These are phyloP conservation scores for Lophiostoma macrostomum DNA, from an alignment of 495 filamentous ascomycete species.

Conservation along the genomic window DNA sequence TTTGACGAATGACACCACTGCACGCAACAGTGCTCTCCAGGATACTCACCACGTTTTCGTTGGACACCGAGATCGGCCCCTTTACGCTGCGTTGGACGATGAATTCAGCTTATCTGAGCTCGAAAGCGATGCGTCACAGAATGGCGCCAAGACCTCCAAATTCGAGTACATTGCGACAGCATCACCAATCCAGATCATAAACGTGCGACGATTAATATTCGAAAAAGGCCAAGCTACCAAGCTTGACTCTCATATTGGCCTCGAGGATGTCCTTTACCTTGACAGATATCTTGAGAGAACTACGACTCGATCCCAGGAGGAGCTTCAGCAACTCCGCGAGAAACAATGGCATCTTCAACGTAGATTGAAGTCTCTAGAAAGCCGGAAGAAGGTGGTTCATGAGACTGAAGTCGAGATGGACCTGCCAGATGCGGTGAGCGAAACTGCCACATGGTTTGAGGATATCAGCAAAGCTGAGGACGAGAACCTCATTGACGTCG, in stretches of 20 bases:
- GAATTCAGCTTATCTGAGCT: conserved; percentile 76
- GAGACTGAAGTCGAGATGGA: conserved; percentile 19
- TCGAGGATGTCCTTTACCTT: conserved; percentile 76
- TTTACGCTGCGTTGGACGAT: conserved; percentile 80
- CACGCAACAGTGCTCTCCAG: conserved; percentile 11
- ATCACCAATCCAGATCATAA: conserved; percentile 83
- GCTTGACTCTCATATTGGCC: conserved; percentile 69
- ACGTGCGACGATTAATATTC: conserved; percentile 76
- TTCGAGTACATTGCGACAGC: conserved; percentile 72
- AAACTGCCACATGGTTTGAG: conserved; percentile 26
- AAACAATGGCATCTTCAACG: conserved; percentile 73
- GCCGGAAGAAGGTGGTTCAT: conserved; percentile 47
- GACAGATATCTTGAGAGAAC: conserved; percentile 81
- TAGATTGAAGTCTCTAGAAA: conserved; percentile 55
- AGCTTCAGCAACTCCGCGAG: conserved; percentile 59
- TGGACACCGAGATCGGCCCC: conserved; percentile 46
- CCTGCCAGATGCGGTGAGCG: conserved; percentile 27
- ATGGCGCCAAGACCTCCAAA: conserved; percentile 57
- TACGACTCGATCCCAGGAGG: conserved; percentile 41
- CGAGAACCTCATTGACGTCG: conserved; percentile 28
- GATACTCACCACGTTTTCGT: conserved; percentile 20
- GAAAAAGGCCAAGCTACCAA: conserved; percentile 64
- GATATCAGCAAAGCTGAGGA: conserved; percentile 5
- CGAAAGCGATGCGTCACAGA: conserved; percentile 47
- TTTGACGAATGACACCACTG: neutral